Evolutionary conservation across 192 early-diverging fungal genomes (phyloP).

Genomic region (Anaeromyces robustus): DNA sequence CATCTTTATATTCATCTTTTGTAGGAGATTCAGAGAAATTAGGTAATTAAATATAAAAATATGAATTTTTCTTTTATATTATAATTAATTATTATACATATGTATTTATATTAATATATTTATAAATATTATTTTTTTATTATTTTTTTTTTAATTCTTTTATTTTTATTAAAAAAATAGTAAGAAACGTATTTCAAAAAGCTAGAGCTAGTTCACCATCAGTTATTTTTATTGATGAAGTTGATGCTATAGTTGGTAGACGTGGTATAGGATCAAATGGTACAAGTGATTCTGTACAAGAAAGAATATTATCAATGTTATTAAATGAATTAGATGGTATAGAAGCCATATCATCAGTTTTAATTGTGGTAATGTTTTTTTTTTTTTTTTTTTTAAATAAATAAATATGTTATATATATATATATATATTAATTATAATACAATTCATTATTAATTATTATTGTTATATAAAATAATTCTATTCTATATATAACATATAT

Average conservation of each 20-base stretch:
- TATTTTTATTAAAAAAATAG: constrained; percentile 2
- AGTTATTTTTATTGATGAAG: constrained; percentile 91
- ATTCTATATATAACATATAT: no score
- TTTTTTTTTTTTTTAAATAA: no score
- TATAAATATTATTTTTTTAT: neutral
- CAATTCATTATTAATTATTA: no score
- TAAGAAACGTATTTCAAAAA: constrained; percentile 61
- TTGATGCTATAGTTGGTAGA: constrained; percentile 90
- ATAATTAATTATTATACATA: no score
- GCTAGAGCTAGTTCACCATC: constrained; percentile 66
- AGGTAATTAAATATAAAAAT: no score
- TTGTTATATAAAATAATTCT: no score
- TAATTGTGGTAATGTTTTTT: constrained; percentile 71
- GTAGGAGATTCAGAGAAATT: constrained; percentile 76
- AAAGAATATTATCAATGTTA: constrained; percentile 70
- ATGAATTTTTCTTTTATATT: no score
- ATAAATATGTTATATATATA: no score
- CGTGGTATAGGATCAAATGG: constrained; percentile 27
- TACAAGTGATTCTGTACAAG: constrained; percentile 62
- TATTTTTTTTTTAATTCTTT: constrained; percentile 5
- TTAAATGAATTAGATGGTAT: constrained; percentile 98
- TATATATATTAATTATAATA: no score
- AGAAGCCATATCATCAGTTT: constrained; percentile 59
- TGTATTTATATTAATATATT: no score
- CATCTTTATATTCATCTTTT: constrained; percentile 57